phyloP scores from a whole-genome alignment of 2,329 filamentous ascomycete genomes.

The Coniochaeta ligniaria region DNA sequence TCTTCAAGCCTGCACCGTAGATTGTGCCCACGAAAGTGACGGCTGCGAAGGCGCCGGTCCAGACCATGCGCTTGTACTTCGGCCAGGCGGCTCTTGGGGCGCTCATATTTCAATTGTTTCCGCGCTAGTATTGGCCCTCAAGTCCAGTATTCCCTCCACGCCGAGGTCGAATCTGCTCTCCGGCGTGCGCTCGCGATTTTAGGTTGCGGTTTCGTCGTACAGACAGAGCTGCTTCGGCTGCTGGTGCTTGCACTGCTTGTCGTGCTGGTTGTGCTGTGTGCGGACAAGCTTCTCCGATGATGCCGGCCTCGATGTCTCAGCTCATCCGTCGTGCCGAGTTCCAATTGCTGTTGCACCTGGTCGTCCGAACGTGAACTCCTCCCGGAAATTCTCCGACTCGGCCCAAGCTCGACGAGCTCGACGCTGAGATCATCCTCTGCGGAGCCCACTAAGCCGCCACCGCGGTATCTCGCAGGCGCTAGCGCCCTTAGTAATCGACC shows the following conservation, averaged over 20 bases:
- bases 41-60: constrained; percentile 18
- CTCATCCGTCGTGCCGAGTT: not conserved
- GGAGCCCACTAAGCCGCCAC: not conserved
- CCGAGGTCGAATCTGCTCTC: not conserved
- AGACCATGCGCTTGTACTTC: constrained; percentile 14
- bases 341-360: not conserved
- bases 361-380: not conserved
- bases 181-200: not conserved
- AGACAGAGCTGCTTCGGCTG: not conserved
- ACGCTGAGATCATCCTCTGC: not conserved
- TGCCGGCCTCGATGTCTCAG: not conserved
- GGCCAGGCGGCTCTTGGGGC: constrained; percentile 1
- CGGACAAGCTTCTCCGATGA: not conserved
- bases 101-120: not conserved
- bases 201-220: not conserved
- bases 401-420: not conserved
- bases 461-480: not conserved
- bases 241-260: not conserved
- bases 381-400: not conserved
- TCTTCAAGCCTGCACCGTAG: constrained; percentile 25
- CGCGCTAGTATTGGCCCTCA: not conserved
- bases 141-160: not conserved
- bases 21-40: constrained; percentile 21
- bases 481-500: constrained; percentile 27
- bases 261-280: not conserved